These are phyloP conservation scores for Pueraria montana DNA, from an alignment of 306 rosid species.

Conservation along the genomic window DNA sequence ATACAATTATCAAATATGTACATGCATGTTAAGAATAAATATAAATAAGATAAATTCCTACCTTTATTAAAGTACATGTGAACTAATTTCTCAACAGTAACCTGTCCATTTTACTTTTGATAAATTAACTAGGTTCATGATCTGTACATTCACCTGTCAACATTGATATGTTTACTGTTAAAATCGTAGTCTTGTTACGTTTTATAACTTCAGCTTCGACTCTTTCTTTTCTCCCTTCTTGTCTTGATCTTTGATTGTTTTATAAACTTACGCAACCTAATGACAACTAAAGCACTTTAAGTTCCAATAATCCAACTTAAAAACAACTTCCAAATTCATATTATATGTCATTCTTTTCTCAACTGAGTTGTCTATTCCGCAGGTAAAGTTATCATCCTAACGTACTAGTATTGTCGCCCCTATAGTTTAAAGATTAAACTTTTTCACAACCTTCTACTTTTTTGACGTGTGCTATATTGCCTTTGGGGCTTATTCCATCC, in stretches of 20 bases:
- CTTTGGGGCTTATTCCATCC: neutral
- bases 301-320: neutral
- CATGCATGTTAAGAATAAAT: neutral
- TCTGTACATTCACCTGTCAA: neutral
- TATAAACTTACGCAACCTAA: neutral
- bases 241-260: neutral
- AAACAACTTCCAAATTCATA: neutral
- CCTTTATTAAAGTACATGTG: neutral
- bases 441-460: neutral
- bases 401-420: neutral
- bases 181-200: too few relatives aligned
- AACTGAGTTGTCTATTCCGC: neutral
- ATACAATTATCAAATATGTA: too few relatives aligned
- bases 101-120: neutral
- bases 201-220: too few relatives aligned
- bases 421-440: neutral
- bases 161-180: neutral
- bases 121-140: neutral
- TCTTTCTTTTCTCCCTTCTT: neutral
- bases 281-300: neutral
- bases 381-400: slow-evolving; percentile 11
- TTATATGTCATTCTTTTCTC: neutral
- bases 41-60: too few relatives aligned
- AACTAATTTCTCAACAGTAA: neutral
- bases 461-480: neutral